Conservation (phyloP, 2,329 filamentous ascomycete species). For the Atkinsonella hypoxylon region DNA sequence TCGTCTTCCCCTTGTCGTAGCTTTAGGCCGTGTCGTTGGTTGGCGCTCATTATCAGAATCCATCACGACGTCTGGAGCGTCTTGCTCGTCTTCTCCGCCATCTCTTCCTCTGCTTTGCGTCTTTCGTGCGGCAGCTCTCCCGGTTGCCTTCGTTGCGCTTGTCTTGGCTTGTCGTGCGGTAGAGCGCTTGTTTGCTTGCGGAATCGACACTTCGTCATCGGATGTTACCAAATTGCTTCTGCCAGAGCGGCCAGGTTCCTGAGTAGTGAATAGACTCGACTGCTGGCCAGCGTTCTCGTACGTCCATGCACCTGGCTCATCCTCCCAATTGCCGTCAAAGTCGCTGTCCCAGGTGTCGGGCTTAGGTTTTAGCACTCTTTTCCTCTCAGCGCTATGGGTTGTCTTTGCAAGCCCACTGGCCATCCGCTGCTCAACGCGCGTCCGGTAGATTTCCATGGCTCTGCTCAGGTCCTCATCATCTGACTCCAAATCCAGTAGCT, state of each 20-base stretch:
- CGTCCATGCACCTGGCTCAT: conserved; percentile 51
- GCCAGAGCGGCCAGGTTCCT: conserved; percentile 7
- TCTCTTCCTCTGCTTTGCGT: conserved; percentile 29
- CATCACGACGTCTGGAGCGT: conserved; percentile 40
- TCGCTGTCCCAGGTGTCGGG: conserved; percentile 84
- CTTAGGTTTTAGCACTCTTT: conserved; percentile 51
- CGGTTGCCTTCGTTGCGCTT: conserved; percentile 11
- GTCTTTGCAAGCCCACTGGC: conserved; percentile 42
- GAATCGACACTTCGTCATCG: conserved; percentile 18
- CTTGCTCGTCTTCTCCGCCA: conserved; percentile 29
- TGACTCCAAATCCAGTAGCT: conserved; percentile 53
- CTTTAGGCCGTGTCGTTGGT: conserved; percentile 26
- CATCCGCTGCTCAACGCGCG: conserved; percentile 60
- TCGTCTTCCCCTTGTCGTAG: conserved; percentile 14
- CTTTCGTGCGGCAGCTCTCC: conserved; percentile 33
- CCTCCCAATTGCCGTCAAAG: conserved; percentile 73
- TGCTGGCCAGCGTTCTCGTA: conserved; percentile 18
- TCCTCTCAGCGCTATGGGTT: conserved; percentile 21
- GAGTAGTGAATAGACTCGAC: conserved; percentile 6
- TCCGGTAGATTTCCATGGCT: conserved; percentile 62
- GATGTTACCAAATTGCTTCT: conserved; percentile 12
- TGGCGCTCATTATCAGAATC: conserved; percentile 37
- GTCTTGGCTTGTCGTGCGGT: conserved; percentile 20
- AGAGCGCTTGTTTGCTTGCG: conserved; percentile 19
- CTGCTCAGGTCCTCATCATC: conserved; percentile 55